Evolutionary conservation across 2,329 filamentous ascomycete species (phyloP), one percentile per base, ranked within the genome.

Genomic region (Dothistroma septosporum): DNA sequence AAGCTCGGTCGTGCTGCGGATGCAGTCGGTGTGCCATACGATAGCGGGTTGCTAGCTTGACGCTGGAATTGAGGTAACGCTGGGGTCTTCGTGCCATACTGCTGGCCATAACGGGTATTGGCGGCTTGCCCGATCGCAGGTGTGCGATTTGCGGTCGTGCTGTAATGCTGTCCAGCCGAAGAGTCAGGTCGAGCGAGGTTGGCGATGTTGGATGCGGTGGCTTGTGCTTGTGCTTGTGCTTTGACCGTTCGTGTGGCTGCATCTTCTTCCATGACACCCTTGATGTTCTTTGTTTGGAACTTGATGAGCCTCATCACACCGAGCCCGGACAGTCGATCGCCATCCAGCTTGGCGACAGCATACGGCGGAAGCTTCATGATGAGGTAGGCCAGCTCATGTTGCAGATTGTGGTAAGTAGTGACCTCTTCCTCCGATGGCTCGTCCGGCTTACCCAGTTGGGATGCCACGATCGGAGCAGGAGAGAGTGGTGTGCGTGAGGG

Each of bases 181-280:
- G 72, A 72, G 24, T 62, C 68, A 24, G 70, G 63, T 28, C 72
- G 66, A 14, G 69, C 67, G 6, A 72, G 68, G 12, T 65, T 65
- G 3, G 72, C 67, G 54, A 70, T 68, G 48, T 69, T 68, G 8
- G 66, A 66, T 21, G 73, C 70, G 4, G 72, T 73, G 1, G 69
- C 69, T 48, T 68, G 65, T 14, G 78, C 73, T 7, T 67, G 65
- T 14, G 78, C 73, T 5, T 67, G 66, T 28, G 68, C 64, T 64
- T 80, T 80, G 28, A 76, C 75, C 47, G 76, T 66, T 33, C 77
- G 73, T 1, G 78, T 75, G 1, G 77, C 71, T 65, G 91, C 88
- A 67, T 96, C 91, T 68, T 93, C 90, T 68, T 95, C 91, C 85
- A 95, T 87, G 4, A 88, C 85, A 4, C 92, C 92, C 64, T 83